Percentiles rank a stretch among this genome's conserved stretches.
Conservation (phyloP, 495 filamentous ascomycete species). For the Penicillium samsonianum region DNA sequence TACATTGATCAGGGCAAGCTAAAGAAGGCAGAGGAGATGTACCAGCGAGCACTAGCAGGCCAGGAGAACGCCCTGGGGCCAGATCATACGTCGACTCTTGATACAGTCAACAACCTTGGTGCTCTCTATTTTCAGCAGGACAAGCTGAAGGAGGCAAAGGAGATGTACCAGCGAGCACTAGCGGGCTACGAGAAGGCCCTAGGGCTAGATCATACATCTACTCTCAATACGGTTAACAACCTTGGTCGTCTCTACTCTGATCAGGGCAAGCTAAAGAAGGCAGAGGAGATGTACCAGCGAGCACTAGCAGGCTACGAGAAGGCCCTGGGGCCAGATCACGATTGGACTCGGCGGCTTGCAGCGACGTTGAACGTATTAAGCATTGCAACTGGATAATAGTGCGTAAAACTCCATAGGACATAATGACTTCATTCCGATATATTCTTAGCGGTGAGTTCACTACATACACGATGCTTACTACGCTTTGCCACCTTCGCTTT, state of each 20-base stretch:
- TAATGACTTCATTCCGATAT: too few relatives aligned
- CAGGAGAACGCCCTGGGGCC: constrained; percentile 33
- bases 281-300: too few relatives aligned
- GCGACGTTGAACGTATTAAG: too few relatives aligned
- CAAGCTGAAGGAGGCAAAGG: constrained; percentile 42
- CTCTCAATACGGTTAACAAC: constrained; percentile 38
- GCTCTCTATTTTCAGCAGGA: constrained; percentile 35
- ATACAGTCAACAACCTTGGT: constrained; percentile 38
- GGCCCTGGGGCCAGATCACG: too few relatives aligned
- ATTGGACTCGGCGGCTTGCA: too few relatives aligned
- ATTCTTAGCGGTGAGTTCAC: too few relatives aligned
- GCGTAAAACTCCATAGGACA: too few relatives aligned
- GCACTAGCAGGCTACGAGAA: too few relatives aligned
- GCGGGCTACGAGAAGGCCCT: constrained; percentile 37
- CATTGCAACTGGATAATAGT: too few relatives aligned
- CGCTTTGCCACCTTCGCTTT: too few relatives aligned
- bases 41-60: constrained; percentile 30
- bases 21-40: constrained; percentile 38
- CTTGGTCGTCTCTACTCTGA: constrained; percentile 25
- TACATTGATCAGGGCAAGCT: constrained; percentile 35
- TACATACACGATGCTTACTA: too few relatives aligned
- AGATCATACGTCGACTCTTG: too few relatives aligned
- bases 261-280: constrained; percentile 37
- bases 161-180: constrained; percentile 35
- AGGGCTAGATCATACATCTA: constrained; percentile 37